A percentile compares a stretch with the other conserved stretches of the same genome.
Evolutionary conservation across 2,329 filamentous ascomycete genomes (phyloP).

Genomic region (Lomentospora prolificans): DNA sequence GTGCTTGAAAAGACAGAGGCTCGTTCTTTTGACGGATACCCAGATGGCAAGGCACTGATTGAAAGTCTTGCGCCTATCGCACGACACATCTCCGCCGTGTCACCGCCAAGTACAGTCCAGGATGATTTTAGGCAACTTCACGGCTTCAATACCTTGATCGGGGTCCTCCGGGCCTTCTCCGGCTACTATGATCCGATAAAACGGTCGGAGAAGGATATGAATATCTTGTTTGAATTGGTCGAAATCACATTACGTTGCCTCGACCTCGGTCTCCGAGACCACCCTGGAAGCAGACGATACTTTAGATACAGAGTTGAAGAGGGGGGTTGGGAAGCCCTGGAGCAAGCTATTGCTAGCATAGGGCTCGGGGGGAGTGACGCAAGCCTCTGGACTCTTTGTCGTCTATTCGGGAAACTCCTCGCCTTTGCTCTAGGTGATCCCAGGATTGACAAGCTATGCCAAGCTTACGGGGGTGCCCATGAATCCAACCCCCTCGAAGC

Average conservation of each 20-base stretch:
- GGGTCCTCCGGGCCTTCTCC: constrained; percentile 59
- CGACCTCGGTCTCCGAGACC: constrained; percentile 63
- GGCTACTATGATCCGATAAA: constrained; percentile 65
- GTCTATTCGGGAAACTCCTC: constrained; percentile 74
- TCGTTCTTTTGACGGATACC: constrained; percentile 30
- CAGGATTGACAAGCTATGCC: constrained; percentile 60
- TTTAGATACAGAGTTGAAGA: constrained; percentile 68
- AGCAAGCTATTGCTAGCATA: constrained; percentile 61
- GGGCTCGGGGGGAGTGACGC: constrained; percentile 55
- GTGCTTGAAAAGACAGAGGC: constrained; percentile 26
- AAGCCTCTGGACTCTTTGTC: constrained; percentile 57
- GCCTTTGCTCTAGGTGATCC: constrained; percentile 75
- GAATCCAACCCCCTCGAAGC: neutral
- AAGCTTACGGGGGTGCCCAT: constrained; percentile 25
- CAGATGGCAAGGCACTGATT: constrained; percentile 36
- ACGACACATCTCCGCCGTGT: constrained; percentile 44
- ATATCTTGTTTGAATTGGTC: constrained; percentile 57
- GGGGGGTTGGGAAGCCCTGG: constrained; percentile 69
- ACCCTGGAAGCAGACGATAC: constrained; percentile 80
- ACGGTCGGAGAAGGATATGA: constrained; percentile 51
- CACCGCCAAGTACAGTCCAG: constrained; percentile 44
- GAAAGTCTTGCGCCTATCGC: constrained; percentile 55
- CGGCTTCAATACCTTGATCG: constrained; percentile 67
- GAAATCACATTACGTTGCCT: constrained; percentile 65
- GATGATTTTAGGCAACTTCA: constrained; percentile 74